Percentiles rank a stretch among this genome's conserved stretches.
These are phyloP conservation scores for Trichoderma polysporum DNA, from an alignment of 2,329 filamentous ascomycete genomes.

Conservation along the genomic window DNA sequence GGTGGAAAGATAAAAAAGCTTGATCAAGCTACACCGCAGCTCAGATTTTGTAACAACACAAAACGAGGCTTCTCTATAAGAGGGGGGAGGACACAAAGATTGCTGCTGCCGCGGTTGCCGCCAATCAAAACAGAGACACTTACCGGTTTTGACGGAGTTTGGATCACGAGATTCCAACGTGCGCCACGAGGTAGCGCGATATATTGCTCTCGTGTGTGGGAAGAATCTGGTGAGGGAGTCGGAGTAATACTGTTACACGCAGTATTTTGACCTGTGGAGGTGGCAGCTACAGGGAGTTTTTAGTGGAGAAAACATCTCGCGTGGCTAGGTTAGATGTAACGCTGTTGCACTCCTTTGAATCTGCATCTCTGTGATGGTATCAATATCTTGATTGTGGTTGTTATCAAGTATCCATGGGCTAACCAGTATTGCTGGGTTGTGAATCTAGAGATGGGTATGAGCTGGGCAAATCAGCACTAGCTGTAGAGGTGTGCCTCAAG, in stretches of 20 bases:
- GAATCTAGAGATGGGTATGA: neutral
- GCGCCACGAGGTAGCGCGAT: constrained; percentile 8
- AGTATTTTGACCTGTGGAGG: neutral
- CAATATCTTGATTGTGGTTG: neutral
- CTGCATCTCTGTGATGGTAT: neutral
- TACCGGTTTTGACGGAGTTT: neutral
- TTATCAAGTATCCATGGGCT: neutral
- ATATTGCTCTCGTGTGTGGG: neutral
- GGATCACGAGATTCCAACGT: constrained; percentile 9
- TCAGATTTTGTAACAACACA: neutral
- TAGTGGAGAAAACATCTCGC: neutral
- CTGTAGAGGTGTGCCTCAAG: neutral
- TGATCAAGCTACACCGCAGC: neutral
- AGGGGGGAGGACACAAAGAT: neutral
- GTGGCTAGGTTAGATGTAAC: neutral
- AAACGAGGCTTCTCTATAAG: neutral
- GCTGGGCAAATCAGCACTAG: neutral
- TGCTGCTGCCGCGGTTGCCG: neutral
- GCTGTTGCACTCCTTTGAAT: neutral
- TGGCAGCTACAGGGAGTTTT: neutral
- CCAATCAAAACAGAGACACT: neutral
- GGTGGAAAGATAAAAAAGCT: neutral
- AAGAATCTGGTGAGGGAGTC: neutral
- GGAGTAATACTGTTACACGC: neutral
- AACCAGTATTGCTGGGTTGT: neutral